Percentiles rank a stretch among this genome's conserved stretches.
Conservation (phyloP, 1,139 yeast genomes). For the Pichia sp. region DNA sequence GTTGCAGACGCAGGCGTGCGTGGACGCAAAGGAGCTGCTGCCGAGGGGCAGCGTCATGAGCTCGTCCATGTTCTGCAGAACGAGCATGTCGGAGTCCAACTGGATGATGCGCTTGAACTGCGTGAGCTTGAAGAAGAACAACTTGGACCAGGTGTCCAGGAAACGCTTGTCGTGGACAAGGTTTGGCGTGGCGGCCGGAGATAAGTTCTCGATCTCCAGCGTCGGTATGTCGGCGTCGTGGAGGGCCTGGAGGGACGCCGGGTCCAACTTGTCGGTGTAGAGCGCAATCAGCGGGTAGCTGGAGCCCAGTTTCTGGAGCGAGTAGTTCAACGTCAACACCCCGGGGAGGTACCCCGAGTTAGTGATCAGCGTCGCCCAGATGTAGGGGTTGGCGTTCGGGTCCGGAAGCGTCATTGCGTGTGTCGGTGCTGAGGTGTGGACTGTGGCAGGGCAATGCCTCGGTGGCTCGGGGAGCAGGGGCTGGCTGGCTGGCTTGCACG, state of each 20-base stretch:
- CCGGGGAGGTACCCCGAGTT: conserved; percentile 47
- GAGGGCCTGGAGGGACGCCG: conserved; percentile 38
- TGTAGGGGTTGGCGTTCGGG: conserved; percentile 22
- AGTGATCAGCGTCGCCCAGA: conserved; percentile 54
- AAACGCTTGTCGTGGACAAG: conserved; percentile 46
- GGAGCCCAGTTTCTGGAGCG: conserved; percentile 39
- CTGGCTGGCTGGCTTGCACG: too few species aligned
- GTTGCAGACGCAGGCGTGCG: conserved; percentile 59
- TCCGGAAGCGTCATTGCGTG: conserved; percentile 8
- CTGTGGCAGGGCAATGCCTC: background rate
- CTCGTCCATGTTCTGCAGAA: conserved; percentile 52
- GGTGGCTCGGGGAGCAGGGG: background rate
- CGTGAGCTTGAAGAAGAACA: conserved; percentile 46
- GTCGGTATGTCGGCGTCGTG: conserved; percentile 40
- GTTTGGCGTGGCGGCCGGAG: conserved; percentile 41
- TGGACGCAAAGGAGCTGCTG: conserved; percentile 43
- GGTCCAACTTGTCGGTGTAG: conserved; percentile 43
- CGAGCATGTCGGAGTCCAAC: conserved; percentile 55
- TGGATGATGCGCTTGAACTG: conserved; percentile 49
- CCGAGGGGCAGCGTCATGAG: conserved; percentile 41
- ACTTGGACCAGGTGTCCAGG: conserved; percentile 55
- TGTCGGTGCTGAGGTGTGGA: too few species aligned
- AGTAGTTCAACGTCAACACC: conserved; percentile 43
- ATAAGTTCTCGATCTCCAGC: conserved; percentile 37
- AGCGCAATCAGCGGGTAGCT: conserved; percentile 47